Evolutionary conservation across 805 yeast species (phyloP).

Genomic region (Suhomyces sp.): DNA sequence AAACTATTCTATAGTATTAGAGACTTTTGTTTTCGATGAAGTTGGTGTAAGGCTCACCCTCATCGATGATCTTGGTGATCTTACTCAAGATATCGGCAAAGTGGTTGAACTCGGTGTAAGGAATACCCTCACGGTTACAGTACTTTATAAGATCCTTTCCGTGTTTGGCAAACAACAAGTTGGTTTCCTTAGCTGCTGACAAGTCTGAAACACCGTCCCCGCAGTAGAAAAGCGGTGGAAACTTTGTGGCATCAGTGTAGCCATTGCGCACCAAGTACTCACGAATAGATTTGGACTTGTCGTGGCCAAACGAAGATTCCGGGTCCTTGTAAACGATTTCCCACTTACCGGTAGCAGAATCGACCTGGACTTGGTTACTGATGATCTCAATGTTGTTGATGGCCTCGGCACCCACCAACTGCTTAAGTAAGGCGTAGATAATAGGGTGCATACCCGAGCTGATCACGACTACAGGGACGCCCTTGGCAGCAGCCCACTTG

Average conservation of each 20-base stretch:
- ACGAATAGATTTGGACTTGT: conserved; percentile 79
- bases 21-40: conserved; percentile 9
- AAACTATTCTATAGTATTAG: no score
- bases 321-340: conserved; percentile 77
- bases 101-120: conserved; percentile 77
- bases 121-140: conserved; percentile 77
- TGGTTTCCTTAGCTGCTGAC: conserved; percentile 93
- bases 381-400: conserved; percentile 38
- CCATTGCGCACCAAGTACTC: conserved; percentile 36
- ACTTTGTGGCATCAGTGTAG: conserved; percentile 19
- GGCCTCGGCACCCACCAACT: conserved; percentile 75
- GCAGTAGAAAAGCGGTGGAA: conserved; percentile 78
- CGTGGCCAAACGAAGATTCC: conserved; percentile 89
- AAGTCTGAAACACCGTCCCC: conserved; percentile 98
- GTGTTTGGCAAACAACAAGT: conserved; percentile 85
- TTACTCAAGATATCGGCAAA: conserved; percentile 71
- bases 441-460: conserved; percentile 94
- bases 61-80: conserved; percentile 51
- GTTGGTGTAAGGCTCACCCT: conserved; percentile 8
- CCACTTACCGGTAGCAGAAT: conserved; percentile 63
- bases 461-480: conserved; percentile 82
- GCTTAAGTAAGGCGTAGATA: conserved; percentile 70
- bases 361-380: conserved; percentile 67
- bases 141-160: conserved; percentile 87
- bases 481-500: conserved; percentile 68